phyloP scores from a whole-genome alignment of 2,329 filamentous ascomycete species.

The Diaporthe sp. region DNA sequence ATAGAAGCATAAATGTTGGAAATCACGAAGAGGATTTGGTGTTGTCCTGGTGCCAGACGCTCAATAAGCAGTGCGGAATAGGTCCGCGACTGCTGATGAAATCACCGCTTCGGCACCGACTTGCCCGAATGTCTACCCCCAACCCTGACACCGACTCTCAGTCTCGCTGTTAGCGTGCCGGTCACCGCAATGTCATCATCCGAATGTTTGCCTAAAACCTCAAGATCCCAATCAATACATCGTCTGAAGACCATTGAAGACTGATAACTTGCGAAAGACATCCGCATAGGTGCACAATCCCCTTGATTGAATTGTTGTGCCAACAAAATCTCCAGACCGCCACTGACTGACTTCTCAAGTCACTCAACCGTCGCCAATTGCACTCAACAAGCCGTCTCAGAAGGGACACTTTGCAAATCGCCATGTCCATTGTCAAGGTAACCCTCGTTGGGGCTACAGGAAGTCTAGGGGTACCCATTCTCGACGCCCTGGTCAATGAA shows the following conservation, averaged over 20 bases:
- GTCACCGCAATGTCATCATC: constrained; percentile 7
- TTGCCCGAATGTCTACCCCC: not conserved
- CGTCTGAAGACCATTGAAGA: no score
- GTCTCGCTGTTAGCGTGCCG: not conserved
- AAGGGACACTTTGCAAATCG: not conserved
- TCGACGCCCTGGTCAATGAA: constrained; percentile 48
- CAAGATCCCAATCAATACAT: not conserved
- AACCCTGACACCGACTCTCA: not conserved
- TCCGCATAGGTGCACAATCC: not conserved
- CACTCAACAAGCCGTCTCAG: not conserved
- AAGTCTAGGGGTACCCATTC: constrained; percentile 50
- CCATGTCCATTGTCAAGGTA: constrained; percentile 51
- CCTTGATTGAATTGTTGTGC: not conserved
- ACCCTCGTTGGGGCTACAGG: constrained; percentile 54
- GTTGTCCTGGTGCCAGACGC: not conserved
- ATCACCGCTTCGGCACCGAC: not conserved
- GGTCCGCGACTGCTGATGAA: not conserved
- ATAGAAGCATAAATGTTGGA: not conserved
- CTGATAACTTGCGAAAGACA: not conserved
- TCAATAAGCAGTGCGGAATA: not conserved
- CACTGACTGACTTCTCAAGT: not conserved
- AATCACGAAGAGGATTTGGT: not conserved
- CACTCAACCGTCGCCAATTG: not conserved
- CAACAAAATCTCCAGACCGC: not conserved
- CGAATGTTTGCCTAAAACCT: not conserved